phyloP scores from a whole-genome alignment of 2,329 filamentous ascomycete species.

The Cordyceps sp. region DNA sequence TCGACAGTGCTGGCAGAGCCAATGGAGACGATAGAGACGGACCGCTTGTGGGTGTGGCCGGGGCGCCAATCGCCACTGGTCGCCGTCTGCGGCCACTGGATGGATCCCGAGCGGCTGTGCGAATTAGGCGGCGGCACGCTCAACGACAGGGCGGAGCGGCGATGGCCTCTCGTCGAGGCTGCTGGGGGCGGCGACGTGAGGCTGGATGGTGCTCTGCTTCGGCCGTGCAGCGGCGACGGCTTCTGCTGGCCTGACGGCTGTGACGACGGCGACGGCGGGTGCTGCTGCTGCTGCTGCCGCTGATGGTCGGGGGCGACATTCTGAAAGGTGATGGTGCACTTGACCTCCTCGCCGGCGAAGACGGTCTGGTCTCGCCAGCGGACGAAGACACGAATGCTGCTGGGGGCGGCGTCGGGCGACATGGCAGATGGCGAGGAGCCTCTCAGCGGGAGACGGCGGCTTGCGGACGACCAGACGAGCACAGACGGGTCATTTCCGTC shows the following conservation, averaged over 20 bases:
- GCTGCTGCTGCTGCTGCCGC: constrained; percentile 15
- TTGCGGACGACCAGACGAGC: constrained; percentile 8
- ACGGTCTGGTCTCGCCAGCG: constrained; percentile 88
- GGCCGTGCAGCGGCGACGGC: constrained; percentile 24
- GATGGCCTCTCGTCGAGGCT: constrained; percentile 36
- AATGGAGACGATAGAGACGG: constrained; percentile 69
- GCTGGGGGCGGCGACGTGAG: constrained; percentile 27
- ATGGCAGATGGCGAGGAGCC: constrained; percentile 18
- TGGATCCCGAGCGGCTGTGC: constrained; percentile 26
- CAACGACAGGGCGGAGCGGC: constrained; percentile 47
- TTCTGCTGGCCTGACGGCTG: constrained; percentile 9
- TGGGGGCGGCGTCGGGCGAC: constrained; percentile 26
- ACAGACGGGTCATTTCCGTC: constrained; percentile 13
- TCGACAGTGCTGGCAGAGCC: constrained; percentile 37
- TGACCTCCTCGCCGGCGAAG: constrained; percentile 90
- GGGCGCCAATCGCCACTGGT: constrained; percentile 13
- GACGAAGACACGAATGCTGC: constrained; percentile 88
- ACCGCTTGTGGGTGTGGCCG: constrained; percentile 53
- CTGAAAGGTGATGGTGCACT: constrained; percentile 92
- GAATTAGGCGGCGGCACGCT: constrained; percentile 30
- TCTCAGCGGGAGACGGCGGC: constrained; percentile 15
- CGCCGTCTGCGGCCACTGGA: constrained; percentile 26
- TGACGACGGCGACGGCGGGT: constrained; percentile 9
- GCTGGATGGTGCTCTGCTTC: constrained; percentile 24
- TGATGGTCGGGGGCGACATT: constrained; percentile 47